Percentiles rank a stretch among this genome's conserved stretches.
phyloP scores from a whole-genome alignment of 2,329 filamentous ascomycete species.

The Amesomyces nigricolor region DNA sequence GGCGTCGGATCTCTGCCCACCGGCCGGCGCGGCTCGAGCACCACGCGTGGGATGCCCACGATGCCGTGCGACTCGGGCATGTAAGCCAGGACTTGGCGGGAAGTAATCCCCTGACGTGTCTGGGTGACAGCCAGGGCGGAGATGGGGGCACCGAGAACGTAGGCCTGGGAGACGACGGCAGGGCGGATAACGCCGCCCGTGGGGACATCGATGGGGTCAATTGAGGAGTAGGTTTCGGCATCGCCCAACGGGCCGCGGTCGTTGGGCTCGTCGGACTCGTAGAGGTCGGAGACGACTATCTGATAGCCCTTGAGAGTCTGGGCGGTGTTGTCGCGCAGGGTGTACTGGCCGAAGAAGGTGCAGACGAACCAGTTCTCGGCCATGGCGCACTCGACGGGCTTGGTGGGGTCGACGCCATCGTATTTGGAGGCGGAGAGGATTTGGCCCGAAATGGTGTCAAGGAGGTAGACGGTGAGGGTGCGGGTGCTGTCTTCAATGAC shows the following conservation, averaged over 20 bases:
- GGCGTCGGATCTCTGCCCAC: slow-evolving; percentile 77
- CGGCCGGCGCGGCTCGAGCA: slow-evolving; percentile 82
- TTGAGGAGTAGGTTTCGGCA: slow-evolving; percentile 68
- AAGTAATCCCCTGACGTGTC: slow-evolving; percentile 87
- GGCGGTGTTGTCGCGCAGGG: slow-evolving; percentile 48
- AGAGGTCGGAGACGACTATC: slow-evolving; percentile 79
- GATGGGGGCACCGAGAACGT: slow-evolving; percentile 73
- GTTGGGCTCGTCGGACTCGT: slow-evolving; percentile 77
- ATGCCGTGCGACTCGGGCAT: slow-evolving; percentile 69
- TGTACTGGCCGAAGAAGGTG: slow-evolving; percentile 63
- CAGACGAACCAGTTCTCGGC: slow-evolving; percentile 97
- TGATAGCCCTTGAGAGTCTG: slow-evolving; percentile 74
- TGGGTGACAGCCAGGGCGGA: slow-evolving; percentile 76
- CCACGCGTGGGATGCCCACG: slow-evolving; percentile 68
- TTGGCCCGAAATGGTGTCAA: slow-evolving; percentile 82
- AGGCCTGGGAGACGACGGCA: slow-evolving; percentile 73
- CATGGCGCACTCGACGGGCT: slow-evolving; percentile 70
- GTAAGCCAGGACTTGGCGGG: slow-evolving; percentile 73
- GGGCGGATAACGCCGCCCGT: slow-evolving; percentile 55
- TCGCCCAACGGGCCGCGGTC: slow-evolving; percentile 75
- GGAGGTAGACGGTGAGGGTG: slow-evolving; percentile 66
- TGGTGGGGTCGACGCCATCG: slow-evolving; percentile 64
- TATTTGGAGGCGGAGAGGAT: slow-evolving; percentile 68
- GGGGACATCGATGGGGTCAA: slow-evolving; percentile 57
- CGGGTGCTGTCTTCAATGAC: slow-evolving; percentile 54